Conservation (phyloP, 192 early-diverging fungal genomes). For the Coemansia aciculifera region DNA sequence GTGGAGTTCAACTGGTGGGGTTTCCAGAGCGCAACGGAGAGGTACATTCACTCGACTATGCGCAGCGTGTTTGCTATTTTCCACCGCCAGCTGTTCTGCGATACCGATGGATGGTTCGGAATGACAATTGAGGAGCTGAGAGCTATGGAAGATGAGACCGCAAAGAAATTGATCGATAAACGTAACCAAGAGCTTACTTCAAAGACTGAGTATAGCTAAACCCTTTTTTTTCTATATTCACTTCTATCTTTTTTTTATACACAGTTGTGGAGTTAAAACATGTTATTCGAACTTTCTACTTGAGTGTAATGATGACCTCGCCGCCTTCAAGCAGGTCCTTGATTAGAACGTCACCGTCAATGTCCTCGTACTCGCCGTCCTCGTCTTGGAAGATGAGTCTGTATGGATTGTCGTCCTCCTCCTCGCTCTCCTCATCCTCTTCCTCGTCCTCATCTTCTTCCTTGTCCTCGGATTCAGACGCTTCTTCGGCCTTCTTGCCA, state of each 20-base stretch:
- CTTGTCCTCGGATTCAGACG: not conserved
- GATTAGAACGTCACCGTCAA: not conserved
- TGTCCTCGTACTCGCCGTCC: not conserved
- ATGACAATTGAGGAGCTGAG: conserved; percentile 73
- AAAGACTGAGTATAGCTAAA: conserved; percentile 37
- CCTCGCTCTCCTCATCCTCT: not conserved
- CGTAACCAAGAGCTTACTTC: conserved; percentile 41
- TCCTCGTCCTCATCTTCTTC: not conserved
- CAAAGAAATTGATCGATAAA: conserved; percentile 60
- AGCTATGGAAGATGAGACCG: conserved; percentile 65
- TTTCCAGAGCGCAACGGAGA: conserved; percentile 66
- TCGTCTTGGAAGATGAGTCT: not conserved
- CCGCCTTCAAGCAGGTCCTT: not conserved
- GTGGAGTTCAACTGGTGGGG: conserved; percentile 79
- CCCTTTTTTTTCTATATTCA: not conserved
- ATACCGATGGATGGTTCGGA: conserved; percentile 76
- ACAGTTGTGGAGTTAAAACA: not conserved
- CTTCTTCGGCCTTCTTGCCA: not conserved
- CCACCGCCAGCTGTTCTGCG: conserved; percentile 78
- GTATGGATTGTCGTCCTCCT: conserved; percentile 1
- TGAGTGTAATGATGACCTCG: not conserved
- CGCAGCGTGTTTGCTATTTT: conserved; percentile 64
- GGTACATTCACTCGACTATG: conserved; percentile 62
- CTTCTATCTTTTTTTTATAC: too few species aligned
- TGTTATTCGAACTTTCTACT: conserved; percentile 1